These are phyloP conservation scores for Trebouxia gelatinosa DNA, from an alignment of 163 green algal species.

Conservation along the genomic window DNA sequence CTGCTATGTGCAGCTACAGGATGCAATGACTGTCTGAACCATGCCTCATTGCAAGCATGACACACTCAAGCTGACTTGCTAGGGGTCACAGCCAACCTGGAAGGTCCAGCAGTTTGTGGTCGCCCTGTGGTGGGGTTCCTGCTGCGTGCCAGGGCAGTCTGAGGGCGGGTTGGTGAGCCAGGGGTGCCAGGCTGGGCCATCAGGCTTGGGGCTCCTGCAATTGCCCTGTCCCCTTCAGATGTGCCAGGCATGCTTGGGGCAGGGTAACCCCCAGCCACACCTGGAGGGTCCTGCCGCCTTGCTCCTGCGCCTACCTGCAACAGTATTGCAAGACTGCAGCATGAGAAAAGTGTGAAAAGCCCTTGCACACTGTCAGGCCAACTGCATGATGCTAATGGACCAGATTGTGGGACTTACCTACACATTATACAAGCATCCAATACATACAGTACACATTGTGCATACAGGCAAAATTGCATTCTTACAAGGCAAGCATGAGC, in stretches of 20 bases:
- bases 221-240: slow-evolving; percentile 9
- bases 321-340: too few relatives aligned
- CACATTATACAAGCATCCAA: too few relatives aligned
- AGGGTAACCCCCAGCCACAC: background rate
- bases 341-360: too few relatives aligned
- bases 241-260: slow-evolving; percentile 1
- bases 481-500: too few relatives aligned
- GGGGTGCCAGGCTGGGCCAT: background rate
- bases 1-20: background rate
- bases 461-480: too few relatives aligned
- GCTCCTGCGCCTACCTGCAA: slow-evolving; percentile 19
- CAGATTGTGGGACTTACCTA: too few relatives aligned
- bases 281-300: slow-evolving; percentile 10
- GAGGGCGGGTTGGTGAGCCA: background rate
- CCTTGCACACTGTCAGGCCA: too few relatives aligned
- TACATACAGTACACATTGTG: too few relatives aligned
- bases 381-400: too few relatives aligned
- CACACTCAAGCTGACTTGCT: background rate
- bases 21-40: background rate
- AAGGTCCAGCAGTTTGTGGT: slow-evolving; percentile 4
- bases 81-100: background rate
- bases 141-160: background rate
- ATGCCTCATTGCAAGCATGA: background rate
- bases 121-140: slow-evolving; percentile 6
- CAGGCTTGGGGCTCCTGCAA: slow-evolving; percentile 16